Base-by-base conservation (phyloP, 345 rosid genomes). In the Erucastrum elatum region DNA sequence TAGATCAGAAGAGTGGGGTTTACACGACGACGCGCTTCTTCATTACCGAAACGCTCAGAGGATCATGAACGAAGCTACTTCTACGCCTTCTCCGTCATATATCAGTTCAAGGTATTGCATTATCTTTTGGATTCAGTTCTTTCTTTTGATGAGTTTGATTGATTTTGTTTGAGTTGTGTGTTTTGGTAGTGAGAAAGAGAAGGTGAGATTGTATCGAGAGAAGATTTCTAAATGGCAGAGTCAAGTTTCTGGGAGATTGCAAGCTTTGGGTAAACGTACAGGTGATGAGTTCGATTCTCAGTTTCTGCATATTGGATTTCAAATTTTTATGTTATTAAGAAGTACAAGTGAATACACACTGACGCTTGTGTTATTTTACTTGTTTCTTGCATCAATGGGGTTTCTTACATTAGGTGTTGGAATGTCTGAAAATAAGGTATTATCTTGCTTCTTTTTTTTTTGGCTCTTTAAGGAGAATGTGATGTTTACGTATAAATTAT, bases 1-100 rank as follows among this genome's bases (percentile, higher is more conserved):
- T 13, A 84, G 92, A 64, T 88, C 94, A n/a, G 98, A 94, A 82
- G 98, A 94, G 67, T 90, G 97, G 94, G 97, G 97, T 41, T 82
- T 94, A 68, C 76, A 81, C 58, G 95, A 92, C 12, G 96, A 94
- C 26, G 96, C 98, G 4, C 66, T 94, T 51, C 73, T 81, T 41
- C 95, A 92, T 79, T 94, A 94, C 77, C 85, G 81, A 76, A 91
- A 85, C 66, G 92, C 98, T 9, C 97, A 90, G 49, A 87, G 95
- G 26, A 87, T 92, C 60, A 82, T 94, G 71, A 51, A 61, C 46
- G 97, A 92, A 82, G 94, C 90, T 30, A 85, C 46, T 78, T 90
- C 95, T 10, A 90, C 90, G 12, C 80, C 90, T 8, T 83, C 87
- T 64, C 92, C 98, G 79, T 90, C 92, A 4, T 89, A 87, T 75